Percentiles rank a stretch among this genome's conserved stretches.
These are phyloP conservation scores for Cyberlindnera nakhonratchasimensis DNA, from an alignment of 805 yeast genomes.

Conservation along the genomic window DNA sequence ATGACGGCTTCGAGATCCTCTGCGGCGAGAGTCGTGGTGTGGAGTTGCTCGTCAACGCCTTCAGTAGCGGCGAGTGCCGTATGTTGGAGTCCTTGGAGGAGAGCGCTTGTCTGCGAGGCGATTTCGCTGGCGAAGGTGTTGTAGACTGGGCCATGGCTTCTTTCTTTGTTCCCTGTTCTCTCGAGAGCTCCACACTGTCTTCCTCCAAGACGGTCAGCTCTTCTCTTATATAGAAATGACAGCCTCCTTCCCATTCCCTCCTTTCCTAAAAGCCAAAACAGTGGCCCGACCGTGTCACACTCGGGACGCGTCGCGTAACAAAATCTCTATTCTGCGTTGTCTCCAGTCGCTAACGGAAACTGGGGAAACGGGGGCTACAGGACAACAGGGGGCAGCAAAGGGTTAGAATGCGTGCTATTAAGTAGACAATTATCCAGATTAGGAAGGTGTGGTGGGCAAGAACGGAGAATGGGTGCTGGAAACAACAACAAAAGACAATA, in stretches of 20 bases:
- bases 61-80: constrained; percentile 13
- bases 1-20: background rate
- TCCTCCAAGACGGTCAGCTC: background rate
- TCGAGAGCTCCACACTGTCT: too few species aligned
- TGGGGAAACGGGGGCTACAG: too few species aligned
- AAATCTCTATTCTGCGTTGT: too few species aligned
- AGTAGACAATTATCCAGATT: background rate
- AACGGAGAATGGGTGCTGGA: too few species aligned
- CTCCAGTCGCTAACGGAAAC: too few species aligned
- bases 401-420: background rate
- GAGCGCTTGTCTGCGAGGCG: constrained; percentile 25
- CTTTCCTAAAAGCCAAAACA: constrained; percentile 10
- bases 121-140: constrained; percentile 22
- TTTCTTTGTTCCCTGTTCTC: background rate
- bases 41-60: constrained; percentile 9
- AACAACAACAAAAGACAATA: too few species aligned
- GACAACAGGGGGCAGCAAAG: background rate
- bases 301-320: constrained; percentile 1
- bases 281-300: constrained; percentile 15
- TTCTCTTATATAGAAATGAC: background rate
- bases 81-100: constrained; percentile 27
- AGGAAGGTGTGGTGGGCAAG: too few species aligned
- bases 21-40: constrained; percentile 19
- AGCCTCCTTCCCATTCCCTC: constrained; percentile 1
- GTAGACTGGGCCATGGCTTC: constrained; percentile 12